Percentiles rank a stretch among this genome's conserved stretches.
Evolutionary conservation across 1,284 basidiomycete genomes (phyloP).

Genomic region (Tilletia horrida): DNA sequence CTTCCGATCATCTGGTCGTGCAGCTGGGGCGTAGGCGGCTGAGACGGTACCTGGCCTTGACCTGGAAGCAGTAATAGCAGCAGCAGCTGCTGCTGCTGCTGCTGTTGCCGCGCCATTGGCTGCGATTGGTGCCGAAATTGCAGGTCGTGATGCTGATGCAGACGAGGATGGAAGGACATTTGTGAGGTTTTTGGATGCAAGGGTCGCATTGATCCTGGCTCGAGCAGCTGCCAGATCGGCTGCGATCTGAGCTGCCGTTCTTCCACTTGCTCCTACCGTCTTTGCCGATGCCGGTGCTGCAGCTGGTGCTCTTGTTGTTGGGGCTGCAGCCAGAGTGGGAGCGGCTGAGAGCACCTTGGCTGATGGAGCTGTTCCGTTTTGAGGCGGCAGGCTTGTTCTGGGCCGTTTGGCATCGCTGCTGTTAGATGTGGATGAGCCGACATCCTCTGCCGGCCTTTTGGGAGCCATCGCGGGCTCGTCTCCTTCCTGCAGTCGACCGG

Average conservation of each 20-base stretch:
- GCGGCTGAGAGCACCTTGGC: slow-evolving; percentile 1
- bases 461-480: neutral
- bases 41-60: neutral
- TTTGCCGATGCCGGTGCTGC: neutral
- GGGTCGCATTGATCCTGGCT: slow-evolving; percentile 10
- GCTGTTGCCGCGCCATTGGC: neutral
- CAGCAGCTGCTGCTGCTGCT: neutral
- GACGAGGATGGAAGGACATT: neutral
- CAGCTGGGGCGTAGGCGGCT: neutral
- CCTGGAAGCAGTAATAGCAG: neutral
- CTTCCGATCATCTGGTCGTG: neutral
- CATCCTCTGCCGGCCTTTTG: neutral
- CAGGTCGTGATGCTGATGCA: neutral
- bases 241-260: slow-evolving; percentile 9
- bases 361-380: neutral
- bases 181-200: neutral
- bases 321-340: neutral
- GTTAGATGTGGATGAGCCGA: neutral
- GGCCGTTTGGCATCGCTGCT: slow-evolving; percentile 3
- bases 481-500: no score
- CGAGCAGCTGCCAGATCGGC: slow-evolving; percentile 5
- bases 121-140: neutral
- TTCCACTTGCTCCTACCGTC: no score
- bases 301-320: neutral
- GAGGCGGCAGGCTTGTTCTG: neutral